Evolutionary conservation across 345 rosid genomes (phyloP), one percentile per base, ranked within the genome.

Genomic region (Boechera retrofracta): DNA sequence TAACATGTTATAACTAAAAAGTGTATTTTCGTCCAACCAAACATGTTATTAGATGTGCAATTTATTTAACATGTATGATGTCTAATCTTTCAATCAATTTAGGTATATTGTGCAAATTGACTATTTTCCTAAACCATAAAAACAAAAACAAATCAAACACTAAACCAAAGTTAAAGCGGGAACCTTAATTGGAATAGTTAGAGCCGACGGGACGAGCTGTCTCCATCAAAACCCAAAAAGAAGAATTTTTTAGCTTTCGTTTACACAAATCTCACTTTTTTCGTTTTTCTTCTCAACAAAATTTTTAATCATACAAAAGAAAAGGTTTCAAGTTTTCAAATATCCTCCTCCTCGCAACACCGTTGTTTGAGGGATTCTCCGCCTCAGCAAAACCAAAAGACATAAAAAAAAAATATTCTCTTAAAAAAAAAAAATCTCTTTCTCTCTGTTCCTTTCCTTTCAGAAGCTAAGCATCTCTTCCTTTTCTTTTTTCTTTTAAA

Each of bases 401-500:
- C 10, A 48, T 24, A 24, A 24, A 78, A 47, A 66, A 41, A 10
- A 41, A 11, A 41, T 59, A 72, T 79, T 67, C 73, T 73, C 74
- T 66, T n/a, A 26, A 47, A 32, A 60, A 36, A 41, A 44, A 72
- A 10, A 36, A 41, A 72, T 67, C 58, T 78, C 74, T 72, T 78
- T 71, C 81, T 79, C 79, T 80, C 77, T 79, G 79, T 85, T 80
- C 75, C 76, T 82, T 79, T 84, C 81, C 86, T 85, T 88, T 89
- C 86, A 76, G 87, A 90, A 88, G 96, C 88, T 76, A 83, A 88
- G 94, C 90, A 89, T 91, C 91, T 81, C 88, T 85, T 75, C 74
- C 78, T 68, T 80, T 81, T 77, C 69, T 42, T 74, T 72, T 78
- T 74, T 77, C 56, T 77, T 77, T 77, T 73, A 67, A 74, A 2